phyloP scores from a whole-genome alignment of 2,329 filamentous ascomycete genomes.

The Fusarium devonianum region DNA sequence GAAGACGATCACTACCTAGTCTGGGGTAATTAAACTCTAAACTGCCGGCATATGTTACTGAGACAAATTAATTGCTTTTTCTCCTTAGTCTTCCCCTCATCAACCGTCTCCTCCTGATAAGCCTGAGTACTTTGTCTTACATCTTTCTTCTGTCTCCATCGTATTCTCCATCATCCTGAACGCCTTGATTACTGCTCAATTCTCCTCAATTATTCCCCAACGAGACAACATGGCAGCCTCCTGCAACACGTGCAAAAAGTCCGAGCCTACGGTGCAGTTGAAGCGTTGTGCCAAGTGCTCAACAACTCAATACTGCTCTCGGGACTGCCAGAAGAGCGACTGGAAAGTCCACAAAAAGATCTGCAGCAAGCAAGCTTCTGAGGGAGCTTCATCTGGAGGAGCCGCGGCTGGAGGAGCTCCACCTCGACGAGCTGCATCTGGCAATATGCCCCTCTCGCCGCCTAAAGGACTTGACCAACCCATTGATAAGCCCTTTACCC shows the following conservation, averaged over 20 bases:
- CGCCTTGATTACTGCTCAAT: too few relatives aligned
- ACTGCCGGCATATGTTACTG: too few relatives aligned
- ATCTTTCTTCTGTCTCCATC: too few relatives aligned
- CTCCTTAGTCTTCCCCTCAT: too few relatives aligned
- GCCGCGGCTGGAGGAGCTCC: neutral
- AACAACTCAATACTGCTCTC: conserved; percentile 57
- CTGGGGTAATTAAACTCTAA: too few relatives aligned
- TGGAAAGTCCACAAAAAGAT: conserved; percentile 58
- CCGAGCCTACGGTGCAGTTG: conserved; percentile 39
- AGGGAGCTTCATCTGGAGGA: conserved; percentile 5
- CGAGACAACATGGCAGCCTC: conserved; percentile 5
- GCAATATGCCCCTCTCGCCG: conserved; percentile 13
- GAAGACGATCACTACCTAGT: too few relatives aligned
- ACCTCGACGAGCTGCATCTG: neutral
- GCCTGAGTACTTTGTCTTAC: too few relatives aligned
- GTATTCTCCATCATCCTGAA: too few relatives aligned
- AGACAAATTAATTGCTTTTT: too few relatives aligned
- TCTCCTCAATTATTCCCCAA: neutral
- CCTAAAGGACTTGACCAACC: conserved; percentile 42
- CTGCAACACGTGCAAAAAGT: conserved; percentile 44
- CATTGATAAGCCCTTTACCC: conserved; percentile 49
- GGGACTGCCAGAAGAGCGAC: conserved; percentile 58
- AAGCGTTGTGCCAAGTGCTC: conserved; percentile 58
- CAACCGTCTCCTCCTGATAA: too few relatives aligned
- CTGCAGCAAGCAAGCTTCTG: conserved; percentile 45